These are phyloP conservation scores for Dioscorea dumetorum DNA, from an alignment of 106 monocot genomes.

Conservation along the genomic window DNA sequence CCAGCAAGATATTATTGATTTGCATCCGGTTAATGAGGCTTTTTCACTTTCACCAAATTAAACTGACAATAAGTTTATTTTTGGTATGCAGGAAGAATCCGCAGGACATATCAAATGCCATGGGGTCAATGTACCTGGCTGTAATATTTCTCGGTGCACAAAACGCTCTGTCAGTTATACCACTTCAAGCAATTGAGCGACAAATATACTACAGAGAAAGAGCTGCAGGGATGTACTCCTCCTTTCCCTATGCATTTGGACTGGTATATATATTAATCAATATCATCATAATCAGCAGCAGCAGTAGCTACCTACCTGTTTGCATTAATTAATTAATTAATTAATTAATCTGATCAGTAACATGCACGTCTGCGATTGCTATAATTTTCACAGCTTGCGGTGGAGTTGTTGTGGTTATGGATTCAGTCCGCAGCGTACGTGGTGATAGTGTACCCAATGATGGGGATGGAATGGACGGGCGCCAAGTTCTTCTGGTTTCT, in stretches of 20 bases:
- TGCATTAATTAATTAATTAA: background rate
- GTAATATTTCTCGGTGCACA: slow-evolving; percentile 39
- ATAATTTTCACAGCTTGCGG: slow-evolving; percentile 27
- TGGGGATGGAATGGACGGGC: slow-evolving; percentile 43
- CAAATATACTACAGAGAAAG: slow-evolving; percentile 52
- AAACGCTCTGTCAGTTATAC: slow-evolving; percentile 34
- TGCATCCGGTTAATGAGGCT: too few relatives aligned
- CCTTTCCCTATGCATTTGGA: slow-evolving; percentile 48
- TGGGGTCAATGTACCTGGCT: slow-evolving; percentile 31
- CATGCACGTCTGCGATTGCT: too few relatives aligned
- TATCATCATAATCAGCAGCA: too few relatives aligned
- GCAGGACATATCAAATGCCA: slow-evolving; percentile 1
- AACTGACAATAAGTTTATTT: background rate
- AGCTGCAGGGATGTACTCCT: slow-evolving; percentile 61
- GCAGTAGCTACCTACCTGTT: too few relatives aligned
- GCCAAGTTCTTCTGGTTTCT: slow-evolving; percentile 65
- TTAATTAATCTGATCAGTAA: too few relatives aligned
- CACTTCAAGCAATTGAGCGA: slow-evolving; percentile 41
- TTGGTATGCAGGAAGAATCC: slow-evolving; percentile 3
- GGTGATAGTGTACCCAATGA: slow-evolving; percentile 54
- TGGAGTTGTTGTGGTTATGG: slow-evolving; percentile 50
- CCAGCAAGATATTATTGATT: too few relatives aligned
- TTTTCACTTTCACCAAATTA: too few relatives aligned
- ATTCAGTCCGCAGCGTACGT: slow-evolving; percentile 51
- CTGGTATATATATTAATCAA: slow-evolving; percentile 14